A percentile compares a stretch with the other conserved stretches of the same genome.
Evolutionary conservation across 805 yeast genomes (phyloP).

Genomic region (Debaryomyces castellii): DNA sequence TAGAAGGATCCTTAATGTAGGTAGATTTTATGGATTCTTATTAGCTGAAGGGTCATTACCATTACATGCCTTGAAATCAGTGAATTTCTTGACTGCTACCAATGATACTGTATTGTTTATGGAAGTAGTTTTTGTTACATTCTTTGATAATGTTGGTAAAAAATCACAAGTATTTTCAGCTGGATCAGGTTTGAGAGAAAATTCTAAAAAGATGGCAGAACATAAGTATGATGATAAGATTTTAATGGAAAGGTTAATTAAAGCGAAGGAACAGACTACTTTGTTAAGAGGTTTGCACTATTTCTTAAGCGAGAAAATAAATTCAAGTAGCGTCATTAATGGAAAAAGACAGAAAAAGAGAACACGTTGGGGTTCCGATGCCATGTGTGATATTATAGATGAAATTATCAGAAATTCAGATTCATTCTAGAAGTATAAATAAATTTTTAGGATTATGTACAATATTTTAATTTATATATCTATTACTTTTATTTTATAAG

Average conservation of each 20-base stretch:
- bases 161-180: slow-evolving; percentile 51
- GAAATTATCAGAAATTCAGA: slow-evolving; percentile 29
- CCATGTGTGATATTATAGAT: slow-evolving; percentile 52
- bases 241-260: slow-evolving; percentile 49
- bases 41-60: slow-evolving; percentile 74
- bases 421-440: not conserved
- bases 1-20: slow-evolving; percentile 65
- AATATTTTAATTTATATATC: slow-evolving; percentile 2
- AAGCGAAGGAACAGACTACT: slow-evolving; percentile 57
- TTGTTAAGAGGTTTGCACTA: slow-evolving; percentile 67
- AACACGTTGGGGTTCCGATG: slow-evolving; percentile 65
- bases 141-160: slow-evolving; percentile 64
- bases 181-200: slow-evolving; percentile 42
- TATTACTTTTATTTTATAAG: slow-evolving; percentile 2
- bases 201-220: slow-evolving; percentile 24
- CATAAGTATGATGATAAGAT: slow-evolving; percentile 47
- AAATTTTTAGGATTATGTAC: not conserved
- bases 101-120: slow-evolving; percentile 65
- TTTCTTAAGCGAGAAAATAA: slow-evolving; percentile 51
- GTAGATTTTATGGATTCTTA: slow-evolving; percentile 76
- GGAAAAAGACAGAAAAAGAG: slow-evolving; percentile 57
- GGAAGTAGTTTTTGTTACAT: slow-evolving; percentile 69
- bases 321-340: slow-evolving; percentile 45
- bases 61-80: slow-evolving; percentile 67
- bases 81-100: slow-evolving; percentile 70